Evolutionary conservation across 352 stramenopile species (phyloP).

Genomic region (Pythium phragmiticola): DNA sequence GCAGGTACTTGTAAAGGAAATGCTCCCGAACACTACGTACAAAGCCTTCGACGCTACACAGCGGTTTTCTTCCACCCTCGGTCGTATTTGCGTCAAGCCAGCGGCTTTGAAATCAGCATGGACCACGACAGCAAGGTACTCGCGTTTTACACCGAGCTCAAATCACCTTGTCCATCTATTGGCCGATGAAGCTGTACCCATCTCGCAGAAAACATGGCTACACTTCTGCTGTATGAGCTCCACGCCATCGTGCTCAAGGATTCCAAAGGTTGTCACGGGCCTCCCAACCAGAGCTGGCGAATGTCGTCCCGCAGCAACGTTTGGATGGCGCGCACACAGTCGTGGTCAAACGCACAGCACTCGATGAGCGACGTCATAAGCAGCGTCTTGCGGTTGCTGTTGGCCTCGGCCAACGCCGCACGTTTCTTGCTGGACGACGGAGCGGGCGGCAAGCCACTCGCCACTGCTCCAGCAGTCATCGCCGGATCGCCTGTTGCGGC

Average conservation of each 20-base stretch:
- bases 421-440: conserved; percentile 12
- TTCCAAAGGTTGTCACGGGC: not conserved
- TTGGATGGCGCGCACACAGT: conserved; percentile 39
- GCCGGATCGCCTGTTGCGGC: not conserved
- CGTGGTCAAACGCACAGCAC: conserved; percentile 42
- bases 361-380: conserved; percentile 54
- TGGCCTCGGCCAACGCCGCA: conserved; percentile 14
- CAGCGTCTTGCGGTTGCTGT: conserved; percentile 21
- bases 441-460: not conserved
- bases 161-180: too few relatives aligned
- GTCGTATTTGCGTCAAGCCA: too few relatives aligned
- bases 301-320: conserved; percentile 48
- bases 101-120: too few relatives aligned
- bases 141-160: too few relatives aligned
- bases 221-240: too few relatives aligned
- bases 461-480: not conserved
- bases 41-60: too few relatives aligned
- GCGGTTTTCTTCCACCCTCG: too few relatives aligned
- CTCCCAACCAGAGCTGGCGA: conserved; percentile 16
- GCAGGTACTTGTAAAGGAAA: too few relatives aligned
- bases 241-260: not conserved
- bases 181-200: too few relatives aligned
- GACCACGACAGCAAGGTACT: too few relatives aligned
- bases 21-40: too few relatives aligned
- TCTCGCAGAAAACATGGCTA: too few relatives aligned